phyloP scores from a whole-genome alignment of 2,329 filamentous ascomycete species.

The Reticulascus tulasneorum region DNA sequence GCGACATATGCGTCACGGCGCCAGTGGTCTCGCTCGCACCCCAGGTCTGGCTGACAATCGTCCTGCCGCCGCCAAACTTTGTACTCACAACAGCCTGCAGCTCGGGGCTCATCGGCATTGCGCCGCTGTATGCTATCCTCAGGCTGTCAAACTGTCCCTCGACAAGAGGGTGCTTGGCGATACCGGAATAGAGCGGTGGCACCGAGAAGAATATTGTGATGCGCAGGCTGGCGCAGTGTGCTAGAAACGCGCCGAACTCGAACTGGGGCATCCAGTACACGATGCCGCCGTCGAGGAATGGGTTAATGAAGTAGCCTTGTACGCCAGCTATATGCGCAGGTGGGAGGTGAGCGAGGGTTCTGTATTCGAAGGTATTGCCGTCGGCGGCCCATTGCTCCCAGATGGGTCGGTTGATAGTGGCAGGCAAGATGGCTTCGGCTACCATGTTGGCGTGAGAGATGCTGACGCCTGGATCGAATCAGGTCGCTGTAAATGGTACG shows the following conservation, averaged over 20 bases:
- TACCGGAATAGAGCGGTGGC: constrained; percentile 5
- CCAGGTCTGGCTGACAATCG: constrained; percentile 6
- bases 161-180: constrained; percentile 4
- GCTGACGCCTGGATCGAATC: no score
- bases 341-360: constrained; percentile 8
- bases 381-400: no score
- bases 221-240: constrained; percentile 1
- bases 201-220: constrained; percentile 3
- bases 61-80: neutral
- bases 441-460: constrained; percentile 11
- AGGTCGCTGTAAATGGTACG: no score
- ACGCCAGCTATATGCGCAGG: constrained; percentile 5
- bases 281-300: constrained; percentile 2
- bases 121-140: constrained; percentile 1
- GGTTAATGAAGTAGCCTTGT: constrained; percentile 7
- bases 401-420: no score
- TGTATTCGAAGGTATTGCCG: no score
- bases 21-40: constrained; percentile 6
- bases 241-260: constrained; percentile 3
- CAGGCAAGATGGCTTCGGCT: no score
- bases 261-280: constrained; percentile 5
- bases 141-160: neutral
- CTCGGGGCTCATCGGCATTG: neutral
- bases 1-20: constrained; percentile 1
- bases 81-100: no score